A percentile compares a stretch with the other conserved stretches of the same genome.
These are phyloP conservation scores for Phytophthora syringae DNA, from an alignment of 352 stramenopile genomes.

Conservation along the genomic window DNA sequence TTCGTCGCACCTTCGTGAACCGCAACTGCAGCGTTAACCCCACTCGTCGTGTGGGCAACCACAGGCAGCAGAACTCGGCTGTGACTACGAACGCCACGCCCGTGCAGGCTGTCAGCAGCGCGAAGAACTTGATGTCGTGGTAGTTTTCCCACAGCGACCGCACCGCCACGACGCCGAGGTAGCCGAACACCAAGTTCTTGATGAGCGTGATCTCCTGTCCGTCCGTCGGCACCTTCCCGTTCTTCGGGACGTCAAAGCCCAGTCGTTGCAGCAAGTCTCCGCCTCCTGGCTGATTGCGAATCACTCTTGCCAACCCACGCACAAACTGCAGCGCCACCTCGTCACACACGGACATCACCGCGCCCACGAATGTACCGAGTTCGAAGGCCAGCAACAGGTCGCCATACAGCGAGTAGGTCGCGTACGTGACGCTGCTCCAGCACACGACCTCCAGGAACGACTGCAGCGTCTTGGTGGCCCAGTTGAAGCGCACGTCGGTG, in stretches of 20 bases:
- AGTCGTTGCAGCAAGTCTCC: constrained; percentile 60
- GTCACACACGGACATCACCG: constrained; percentile 84
- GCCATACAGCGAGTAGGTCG: constrained; percentile 62
- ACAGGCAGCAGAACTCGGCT: constrained; percentile 82
- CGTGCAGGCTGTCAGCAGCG: constrained; percentile 65
- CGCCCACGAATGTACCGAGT: constrained; percentile 76
- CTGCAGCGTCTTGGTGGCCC: constrained; percentile 83
- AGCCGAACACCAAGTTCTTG: constrained; percentile 84
- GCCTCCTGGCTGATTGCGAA: constrained; percentile 73
- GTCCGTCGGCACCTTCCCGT: constrained; percentile 71
- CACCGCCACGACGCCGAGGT: constrained; percentile 68
- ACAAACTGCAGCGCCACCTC: constrained; percentile 78
- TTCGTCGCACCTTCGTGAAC: constrained; percentile 62
- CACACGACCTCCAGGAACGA: constrained; percentile 82
- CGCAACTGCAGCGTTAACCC: constrained; percentile 79
- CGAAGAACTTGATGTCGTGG: constrained; percentile 78
- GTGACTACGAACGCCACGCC: constrained; percentile 77
- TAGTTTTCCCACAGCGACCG: constrained; percentile 72
- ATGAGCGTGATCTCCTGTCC: constrained; percentile 74
- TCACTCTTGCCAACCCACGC: constrained; percentile 62
- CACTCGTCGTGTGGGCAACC: constrained; percentile 73
- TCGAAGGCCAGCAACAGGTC: constrained; percentile 69
- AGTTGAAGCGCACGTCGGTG: constrained; percentile 81
- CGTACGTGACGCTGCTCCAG: constrained; percentile 76
- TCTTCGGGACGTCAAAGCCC: constrained; percentile 76